Base-by-base conservation (phyloP, 306 rosid genomes). In the Begonia masoniana region DNA sequence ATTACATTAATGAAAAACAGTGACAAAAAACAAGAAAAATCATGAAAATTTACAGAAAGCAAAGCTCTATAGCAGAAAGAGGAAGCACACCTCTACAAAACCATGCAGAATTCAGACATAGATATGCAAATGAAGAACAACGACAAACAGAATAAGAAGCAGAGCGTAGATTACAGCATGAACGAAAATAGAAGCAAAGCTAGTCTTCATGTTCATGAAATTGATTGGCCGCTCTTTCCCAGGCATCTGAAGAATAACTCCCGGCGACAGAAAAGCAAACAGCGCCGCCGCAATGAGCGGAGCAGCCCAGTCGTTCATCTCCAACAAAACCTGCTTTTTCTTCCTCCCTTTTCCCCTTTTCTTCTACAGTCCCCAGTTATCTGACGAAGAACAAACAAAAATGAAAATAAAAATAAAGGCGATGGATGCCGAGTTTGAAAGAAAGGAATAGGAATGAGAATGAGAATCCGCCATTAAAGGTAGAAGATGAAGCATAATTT, bases 151-250 rank as follows among this genome's bases (percentile, higher is more conserved):
- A 77, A 78, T 64, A 0, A 91, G 75, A 35, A 91, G 72, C 61
- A 91, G 51, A 69, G 83, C 92, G 61, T 83, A 86, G 63, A 91
- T 64, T 24, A 91, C 84, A 9, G 99, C 41, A 71, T 85, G 96
- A 26, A 91, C 87, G 57, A 91, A 77, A 50, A 91, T 91, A 54
- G 96, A 73, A 14, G 94, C 96, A 23, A 69, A 41, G 24, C 68
- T 91, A 3, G 96, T 91, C 84, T 77, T 79, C 96, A 83, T 82
- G 84, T 64, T 79, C 96, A 91, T 77, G 5, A 91, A 74, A 58
- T 76, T 78, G 1, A 91, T 58, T 0, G 94, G 96, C 1, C 63
- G 23, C 54, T 74, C 73, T 68, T 76, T 83, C 1, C 94, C 96
- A 0, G 99, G 94, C 83, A 91, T 70, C 59, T 91, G 96, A 68